Evolutionary conservation across 495 filamentous ascomycete species (phyloP), one percentile per base, ranked within the genome.

Genomic region (Daldinia grandis): DNA sequence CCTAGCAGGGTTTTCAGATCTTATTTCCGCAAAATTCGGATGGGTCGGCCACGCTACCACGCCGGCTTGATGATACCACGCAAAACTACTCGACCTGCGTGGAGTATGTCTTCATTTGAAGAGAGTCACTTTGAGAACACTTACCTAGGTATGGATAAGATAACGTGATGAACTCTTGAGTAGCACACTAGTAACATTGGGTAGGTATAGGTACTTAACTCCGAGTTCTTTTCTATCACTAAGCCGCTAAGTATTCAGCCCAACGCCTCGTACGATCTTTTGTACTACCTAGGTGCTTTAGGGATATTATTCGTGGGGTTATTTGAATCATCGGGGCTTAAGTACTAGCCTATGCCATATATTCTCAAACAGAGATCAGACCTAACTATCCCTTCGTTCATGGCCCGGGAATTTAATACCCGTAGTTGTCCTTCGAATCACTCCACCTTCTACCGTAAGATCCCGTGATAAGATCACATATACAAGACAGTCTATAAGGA

Each of bases 21-120:
- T 62, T 68, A 62, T 62, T 68, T 17, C 53, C 42, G 49, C 44
- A 30, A 9, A 30, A 9, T 4, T 66, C 66, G 58, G 66, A 9
- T 58, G 27, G 40, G 24, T 28, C 58, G 51, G 51, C 21, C 28
- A 38, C 1, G 62, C 67, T 37, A 40, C 21, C 28, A 38, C 1
- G 62, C 67, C 49, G 37, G 53, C 53, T 65, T 15, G 19, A 47
- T 21, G 8, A 47, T 21, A 21, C n/a, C n/a, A 21, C 8, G 10
- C 17, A 19, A 9, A 47, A 47, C 9, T 17, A 8, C 42, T 47
- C 21, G 17, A 47, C 42, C n/a, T n/a, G n/a, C 4, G 42, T 19
- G 19, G 21, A 47, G 21, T 8, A 1, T 1, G 12, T 24, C 40
- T 1, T 44, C 17, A 12, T 24, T 21, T 8, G 4, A 47, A 24